Conservation (phyloP, 306 rosid genomes). For the Cicer chorassanicum region DNA sequence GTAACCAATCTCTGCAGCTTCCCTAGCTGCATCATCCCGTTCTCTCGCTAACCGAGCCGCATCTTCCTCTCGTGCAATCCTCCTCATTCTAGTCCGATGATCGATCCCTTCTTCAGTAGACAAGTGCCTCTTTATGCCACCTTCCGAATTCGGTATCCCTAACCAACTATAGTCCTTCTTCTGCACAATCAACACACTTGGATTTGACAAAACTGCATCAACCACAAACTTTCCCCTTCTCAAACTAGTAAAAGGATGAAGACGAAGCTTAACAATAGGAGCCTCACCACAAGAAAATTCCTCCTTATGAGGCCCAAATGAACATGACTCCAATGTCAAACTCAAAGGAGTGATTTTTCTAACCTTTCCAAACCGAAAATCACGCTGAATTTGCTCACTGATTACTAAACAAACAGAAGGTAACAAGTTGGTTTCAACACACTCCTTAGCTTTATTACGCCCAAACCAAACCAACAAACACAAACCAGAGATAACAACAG, state of each 20-base stretch:
- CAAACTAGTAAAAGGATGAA: slow-evolving; percentile 80
- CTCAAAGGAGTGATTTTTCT: slow-evolving; percentile 80
- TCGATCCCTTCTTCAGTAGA: slow-evolving; percentile 84
- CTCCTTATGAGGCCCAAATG: slow-evolving; percentile 74
- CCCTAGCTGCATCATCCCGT: slow-evolving; percentile 74
- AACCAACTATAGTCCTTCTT: slow-evolving; percentile 89
- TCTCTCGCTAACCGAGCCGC: slow-evolving; percentile 54
- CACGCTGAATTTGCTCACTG: slow-evolving; percentile 76
- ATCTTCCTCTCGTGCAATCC: slow-evolving; percentile 76
- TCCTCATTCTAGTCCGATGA: slow-evolving; percentile 67
- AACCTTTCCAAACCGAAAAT: slow-evolving; percentile 80
- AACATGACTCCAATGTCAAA: slow-evolving; percentile 81
- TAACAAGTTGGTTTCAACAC: slow-evolving; percentile 67
- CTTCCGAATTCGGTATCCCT: slow-evolving; percentile 73
- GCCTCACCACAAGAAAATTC: slow-evolving; percentile 91
- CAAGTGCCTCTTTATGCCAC: slow-evolving; percentile 50
- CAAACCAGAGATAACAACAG: slow-evolving; percentile 71
- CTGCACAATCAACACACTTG: slow-evolving; percentile 71
- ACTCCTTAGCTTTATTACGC: slow-evolving; percentile 67
- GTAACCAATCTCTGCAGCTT: slow-evolving; percentile 83
- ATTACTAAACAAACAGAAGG: slow-evolving; percentile 82
- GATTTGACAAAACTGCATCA: slow-evolving; percentile 81
- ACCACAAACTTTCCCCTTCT: slow-evolving; percentile 88
- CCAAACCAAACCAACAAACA: slow-evolving; percentile 86
- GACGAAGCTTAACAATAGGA: slow-evolving; percentile 69